These are phyloP conservation scores for Globisporangium acanthophoron DNA, from an alignment of 352 stramenopile genomes.

Conservation along the genomic window DNA sequence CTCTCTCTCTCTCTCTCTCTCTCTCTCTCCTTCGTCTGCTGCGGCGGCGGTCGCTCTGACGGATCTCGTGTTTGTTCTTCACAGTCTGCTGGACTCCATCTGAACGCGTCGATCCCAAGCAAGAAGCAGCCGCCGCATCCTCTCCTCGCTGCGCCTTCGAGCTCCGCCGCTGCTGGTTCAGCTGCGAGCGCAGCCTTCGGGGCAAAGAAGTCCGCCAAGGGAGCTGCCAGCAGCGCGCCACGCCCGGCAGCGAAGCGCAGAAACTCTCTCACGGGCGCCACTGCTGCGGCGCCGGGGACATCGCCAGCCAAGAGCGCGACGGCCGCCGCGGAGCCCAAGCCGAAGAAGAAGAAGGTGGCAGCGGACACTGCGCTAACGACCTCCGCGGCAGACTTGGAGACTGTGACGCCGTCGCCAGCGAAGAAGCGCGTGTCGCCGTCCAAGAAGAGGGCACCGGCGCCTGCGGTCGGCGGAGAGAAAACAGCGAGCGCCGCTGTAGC, in stretches of 20 bases:
- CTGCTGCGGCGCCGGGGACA: not conserved
- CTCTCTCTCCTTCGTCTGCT: not conserved
- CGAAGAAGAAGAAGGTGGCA: conserved; percentile 10
- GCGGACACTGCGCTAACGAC: not conserved
- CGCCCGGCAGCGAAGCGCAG: conserved; percentile 6
- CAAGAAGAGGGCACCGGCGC: conserved; percentile 8
- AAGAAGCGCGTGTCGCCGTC: conserved; percentile 7
- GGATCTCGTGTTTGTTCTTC: too few relatives aligned
- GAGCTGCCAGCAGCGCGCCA: not conserved
- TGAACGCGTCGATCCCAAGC: not conserved
- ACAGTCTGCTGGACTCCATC: not conserved
- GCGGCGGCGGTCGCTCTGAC: too few relatives aligned
- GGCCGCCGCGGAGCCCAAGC: conserved; percentile 3
- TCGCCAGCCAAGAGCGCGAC: not conserved
- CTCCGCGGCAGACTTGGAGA: not conserved
- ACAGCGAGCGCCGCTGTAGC: not conserved
- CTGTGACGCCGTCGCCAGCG: not conserved
- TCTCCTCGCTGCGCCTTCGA: too few relatives aligned
- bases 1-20: not conserved
- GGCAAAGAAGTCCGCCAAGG: not conserved
- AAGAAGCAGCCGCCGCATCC: not conserved
- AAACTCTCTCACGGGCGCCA: conserved; percentile 4
- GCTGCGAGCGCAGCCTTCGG: too few relatives aligned
- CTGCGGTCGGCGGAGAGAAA: not conserved
- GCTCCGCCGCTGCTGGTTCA: too few relatives aligned